Percentiles rank a stretch among this genome's conserved stretches.
These are phyloP conservation scores for Cymodocea nodosa DNA, from an alignment of 116 monocot species.

Conservation along the genomic window DNA sequence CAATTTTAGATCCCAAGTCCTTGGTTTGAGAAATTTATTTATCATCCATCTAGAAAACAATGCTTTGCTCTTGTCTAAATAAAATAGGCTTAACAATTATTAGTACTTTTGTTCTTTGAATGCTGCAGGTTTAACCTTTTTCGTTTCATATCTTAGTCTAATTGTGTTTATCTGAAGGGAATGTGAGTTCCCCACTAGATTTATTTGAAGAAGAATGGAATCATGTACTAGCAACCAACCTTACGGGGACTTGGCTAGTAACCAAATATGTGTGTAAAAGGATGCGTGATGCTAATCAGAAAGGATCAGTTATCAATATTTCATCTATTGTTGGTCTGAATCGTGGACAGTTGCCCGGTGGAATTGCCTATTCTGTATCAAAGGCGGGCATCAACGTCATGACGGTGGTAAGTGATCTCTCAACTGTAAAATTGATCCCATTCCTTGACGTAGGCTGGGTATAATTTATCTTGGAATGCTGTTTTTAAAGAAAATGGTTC, in stretches of 20 bases:
- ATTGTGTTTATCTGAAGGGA: constrained; percentile 9
- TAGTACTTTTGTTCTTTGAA: neutral
- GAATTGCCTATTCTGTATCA: constrained; percentile 16
- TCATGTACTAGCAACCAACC: constrained; percentile 14
- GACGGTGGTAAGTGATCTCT: neutral
- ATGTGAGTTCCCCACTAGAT: constrained; percentile 13
- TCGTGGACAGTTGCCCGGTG: constrained; percentile 17
- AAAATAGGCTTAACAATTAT: neutral
- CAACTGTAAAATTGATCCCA: neutral
- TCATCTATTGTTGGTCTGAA: constrained; percentile 18
- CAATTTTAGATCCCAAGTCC: too few relatives aligned
- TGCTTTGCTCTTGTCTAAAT: neutral
- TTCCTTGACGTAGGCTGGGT: neutral
- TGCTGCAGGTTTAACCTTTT: neutral
- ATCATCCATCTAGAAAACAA: neutral
- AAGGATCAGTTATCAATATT: constrained; percentile 27
- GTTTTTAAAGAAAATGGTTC: neutral
- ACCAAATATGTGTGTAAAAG: constrained; percentile 18
- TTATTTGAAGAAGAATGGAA: constrained; percentile 26
- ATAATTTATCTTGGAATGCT: neutral
- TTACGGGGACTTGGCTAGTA: constrained; percentile 27
- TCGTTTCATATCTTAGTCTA: neutral
- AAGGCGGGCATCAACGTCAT: constrained; percentile 19
- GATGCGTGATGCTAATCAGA: constrained; percentile 21
- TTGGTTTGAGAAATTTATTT: too few relatives aligned